phyloP scores from a whole-genome alignment of 2,329 filamentous ascomycete genomes.

The Zalaria sp. region DNA sequence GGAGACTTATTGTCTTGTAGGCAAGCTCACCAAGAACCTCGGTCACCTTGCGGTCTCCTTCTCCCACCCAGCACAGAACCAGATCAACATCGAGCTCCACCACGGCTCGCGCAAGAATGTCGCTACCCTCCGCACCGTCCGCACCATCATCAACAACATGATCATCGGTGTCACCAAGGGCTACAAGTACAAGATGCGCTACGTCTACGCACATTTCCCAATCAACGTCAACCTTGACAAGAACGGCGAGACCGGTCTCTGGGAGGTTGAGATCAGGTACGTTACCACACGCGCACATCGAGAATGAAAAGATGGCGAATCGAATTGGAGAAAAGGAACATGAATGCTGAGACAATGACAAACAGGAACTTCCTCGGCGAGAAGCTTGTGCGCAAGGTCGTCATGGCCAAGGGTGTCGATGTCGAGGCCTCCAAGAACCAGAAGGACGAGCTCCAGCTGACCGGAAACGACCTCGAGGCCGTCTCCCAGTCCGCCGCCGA shows the following conservation, averaged over 20 bases:
- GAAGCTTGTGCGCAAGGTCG: conserved; percentile 92
- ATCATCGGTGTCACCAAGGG: conserved; percentile 97
- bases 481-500: conserved; percentile 97
- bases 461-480: conserved; percentile 89
- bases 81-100: conserved; percentile 96
- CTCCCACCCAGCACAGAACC: conserved; percentile 67
- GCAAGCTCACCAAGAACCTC: conserved; percentile 95
- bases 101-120: conserved; percentile 97
- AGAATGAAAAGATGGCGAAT: background rate
- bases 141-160: conserved; percentile 96
- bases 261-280: conserved; percentile 94
- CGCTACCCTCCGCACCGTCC: conserved; percentile 94
- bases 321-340: background rate
- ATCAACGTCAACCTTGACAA: conserved; percentile 99
- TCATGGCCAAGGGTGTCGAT: conserved; percentile 80
- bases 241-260: conserved; percentile 78
- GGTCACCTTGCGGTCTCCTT: conserved; percentile 95
- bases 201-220: conserved; percentile 99
- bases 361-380: conserved; percentile 94
- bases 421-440: conserved; percentile 79
- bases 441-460: conserved; percentile 94
- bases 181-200: conserved; percentile 99
- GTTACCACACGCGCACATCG: conserved; percentile 19
- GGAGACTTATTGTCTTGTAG: conserved; percentile 26
- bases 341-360: conserved; percentile 8